phyloP scores from a whole-genome alignment of 1,284 basidiomycete species.

The Mycena sp. region DNA sequence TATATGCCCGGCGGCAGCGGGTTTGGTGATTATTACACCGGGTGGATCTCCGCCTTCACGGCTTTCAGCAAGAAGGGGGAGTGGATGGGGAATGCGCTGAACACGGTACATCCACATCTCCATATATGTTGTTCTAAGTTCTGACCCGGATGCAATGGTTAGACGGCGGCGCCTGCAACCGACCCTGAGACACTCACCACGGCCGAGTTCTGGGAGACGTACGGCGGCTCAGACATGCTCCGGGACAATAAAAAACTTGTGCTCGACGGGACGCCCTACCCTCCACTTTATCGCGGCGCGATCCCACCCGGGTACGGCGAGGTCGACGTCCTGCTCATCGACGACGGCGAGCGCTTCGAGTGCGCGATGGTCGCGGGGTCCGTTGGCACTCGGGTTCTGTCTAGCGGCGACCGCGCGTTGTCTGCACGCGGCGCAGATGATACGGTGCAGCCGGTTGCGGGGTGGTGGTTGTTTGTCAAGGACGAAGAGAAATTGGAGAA shows the following conservation, averaged over 20 bases:
- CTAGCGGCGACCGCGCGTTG: not conserved
- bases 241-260: slow-evolving; percentile 27
- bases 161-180: not conserved
- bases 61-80: slow-evolving; percentile 39
- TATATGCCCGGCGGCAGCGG: slow-evolving; percentile 32
- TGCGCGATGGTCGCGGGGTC: slow-evolving; percentile 52
- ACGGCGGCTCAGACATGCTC: not conserved
- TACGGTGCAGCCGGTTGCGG: slow-evolving; percentile 29
- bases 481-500: slow-evolving; percentile 1
- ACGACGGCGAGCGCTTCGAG: slow-evolving; percentile 44
- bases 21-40: slow-evolving; percentile 31
- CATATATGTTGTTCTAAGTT: not conserved
- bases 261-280: slow-evolving; percentile 50
- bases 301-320: slow-evolving; percentile 49
- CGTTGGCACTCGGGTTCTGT: slow-evolving; percentile 43
- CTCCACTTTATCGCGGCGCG: slow-evolving; percentile 38
- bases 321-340: slow-evolving; percentile 49
- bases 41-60: slow-evolving; percentile 52
- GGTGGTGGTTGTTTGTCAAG: slow-evolving; percentile 28
- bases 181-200: not conserved
- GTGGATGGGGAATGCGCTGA: slow-evolving; percentile 33
- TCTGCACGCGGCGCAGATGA: slow-evolving; percentile 13
- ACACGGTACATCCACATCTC: not conserved
- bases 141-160: not conserved
- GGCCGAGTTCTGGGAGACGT: slow-evolving; percentile 5